These are phyloP conservation scores for Saccharomycopsis javanensis DNA, from an alignment of 805 yeast genomes.

Conservation along the genomic window DNA sequence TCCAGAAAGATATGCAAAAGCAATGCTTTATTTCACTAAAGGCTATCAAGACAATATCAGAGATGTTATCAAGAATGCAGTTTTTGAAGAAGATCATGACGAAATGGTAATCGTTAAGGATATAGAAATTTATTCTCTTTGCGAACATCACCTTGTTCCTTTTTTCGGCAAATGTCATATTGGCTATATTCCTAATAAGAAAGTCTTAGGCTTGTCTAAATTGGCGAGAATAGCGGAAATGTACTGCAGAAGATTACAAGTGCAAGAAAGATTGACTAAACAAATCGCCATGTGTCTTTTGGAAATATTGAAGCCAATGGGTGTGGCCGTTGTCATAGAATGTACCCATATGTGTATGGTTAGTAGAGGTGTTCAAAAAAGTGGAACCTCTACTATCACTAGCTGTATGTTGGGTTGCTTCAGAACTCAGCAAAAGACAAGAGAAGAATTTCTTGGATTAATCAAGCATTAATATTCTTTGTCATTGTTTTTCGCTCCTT, in stretches of 20 bases:
- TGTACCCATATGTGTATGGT: constrained; percentile 99
- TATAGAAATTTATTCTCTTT: constrained; percentile 81
- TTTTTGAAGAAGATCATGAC: constrained; percentile 96
- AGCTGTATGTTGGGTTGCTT: constrained; percentile 97
- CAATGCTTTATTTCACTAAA: constrained; percentile 90
- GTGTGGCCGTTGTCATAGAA: constrained; percentile 97
- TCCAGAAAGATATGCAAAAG: constrained; percentile 93
- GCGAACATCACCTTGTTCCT: constrained; percentile 98
- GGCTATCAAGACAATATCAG: constrained; percentile 93
- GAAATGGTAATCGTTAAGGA: constrained; percentile 98
- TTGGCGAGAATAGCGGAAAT: constrained; percentile 93
- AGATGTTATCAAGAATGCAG: constrained; percentile 80
- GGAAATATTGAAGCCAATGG: constrained; percentile 86
- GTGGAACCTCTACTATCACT: constrained; percentile 88
- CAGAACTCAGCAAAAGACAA: constrained; percentile 85
- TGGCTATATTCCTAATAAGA: constrained; percentile 93
- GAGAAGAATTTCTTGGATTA: constrained; percentile 73
- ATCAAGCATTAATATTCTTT: constrained; percentile 7
- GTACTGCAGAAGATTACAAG: constrained; percentile 92
- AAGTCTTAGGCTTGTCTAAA: constrained; percentile 86
- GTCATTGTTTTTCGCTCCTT: neutral
- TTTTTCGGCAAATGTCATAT: constrained; percentile 95
- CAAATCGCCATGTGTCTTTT: constrained; percentile 94
- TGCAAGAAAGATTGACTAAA: constrained; percentile 94
- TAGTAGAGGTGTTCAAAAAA: constrained; percentile 91